These are phyloP conservation scores for Basipetospora chlamydospora DNA, from an alignment of 2,329 filamentous ascomycete genomes.

Conservation along the genomic window DNA sequence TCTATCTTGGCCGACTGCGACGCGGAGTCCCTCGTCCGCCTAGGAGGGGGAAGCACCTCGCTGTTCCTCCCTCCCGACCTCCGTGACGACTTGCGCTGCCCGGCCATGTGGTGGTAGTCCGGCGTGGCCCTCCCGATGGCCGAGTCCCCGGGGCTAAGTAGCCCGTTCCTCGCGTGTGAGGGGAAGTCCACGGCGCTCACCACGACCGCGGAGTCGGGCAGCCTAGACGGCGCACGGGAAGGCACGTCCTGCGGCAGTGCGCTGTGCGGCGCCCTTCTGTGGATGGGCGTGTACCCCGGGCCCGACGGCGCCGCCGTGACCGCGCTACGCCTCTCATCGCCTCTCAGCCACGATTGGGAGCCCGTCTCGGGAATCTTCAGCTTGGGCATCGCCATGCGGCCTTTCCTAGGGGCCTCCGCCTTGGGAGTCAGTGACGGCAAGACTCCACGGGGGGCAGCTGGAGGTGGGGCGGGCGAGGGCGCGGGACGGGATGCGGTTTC, in stretches of 20 bases:
- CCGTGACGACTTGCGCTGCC: constrained; percentile 2
- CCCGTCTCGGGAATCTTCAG: constrained; percentile 3
- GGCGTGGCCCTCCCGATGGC: constrained; percentile 4
- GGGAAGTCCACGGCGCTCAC: constrained; percentile 1
- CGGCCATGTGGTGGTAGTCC: no score
- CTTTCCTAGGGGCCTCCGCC: neutral
- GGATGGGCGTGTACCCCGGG: neutral
- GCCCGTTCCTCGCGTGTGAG: neutral
- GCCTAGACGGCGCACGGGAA: neutral
- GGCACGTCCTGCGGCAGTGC: neutral
- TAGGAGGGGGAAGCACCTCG: neutral
- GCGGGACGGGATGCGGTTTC: no score
- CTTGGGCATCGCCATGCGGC: neutral
- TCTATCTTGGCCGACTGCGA: no score
- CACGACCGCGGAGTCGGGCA: constrained; percentile 3
- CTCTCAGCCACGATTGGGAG: neutral
- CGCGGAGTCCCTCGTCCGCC: neutral
- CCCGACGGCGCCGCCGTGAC: no score
- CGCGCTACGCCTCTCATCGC: neutral
- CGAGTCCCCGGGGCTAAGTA: constrained; percentile 1
- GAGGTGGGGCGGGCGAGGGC: neutral
- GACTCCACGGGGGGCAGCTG: neutral
- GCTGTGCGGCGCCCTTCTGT: neutral
- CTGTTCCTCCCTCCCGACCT: no score
- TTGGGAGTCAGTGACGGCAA: neutral